Conservation (phyloP, 202 grass and related monocot species). For the Zizania palustris region DNA sequence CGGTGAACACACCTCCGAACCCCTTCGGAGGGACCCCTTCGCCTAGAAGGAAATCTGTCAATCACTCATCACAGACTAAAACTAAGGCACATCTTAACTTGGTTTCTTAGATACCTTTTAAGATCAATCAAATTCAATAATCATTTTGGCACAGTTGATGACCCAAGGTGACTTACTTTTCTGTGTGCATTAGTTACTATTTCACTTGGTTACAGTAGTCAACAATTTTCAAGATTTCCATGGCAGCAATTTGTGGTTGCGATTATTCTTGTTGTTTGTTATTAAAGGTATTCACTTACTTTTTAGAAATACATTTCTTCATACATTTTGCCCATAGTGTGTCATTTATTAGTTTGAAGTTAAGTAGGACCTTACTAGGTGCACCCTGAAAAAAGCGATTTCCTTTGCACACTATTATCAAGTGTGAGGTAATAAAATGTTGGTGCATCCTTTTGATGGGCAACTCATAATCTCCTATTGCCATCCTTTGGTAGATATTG, state of each 20-base stretch:
- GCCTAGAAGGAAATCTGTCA: no score
- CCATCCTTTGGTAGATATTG: no score
- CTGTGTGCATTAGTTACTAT: background rate
- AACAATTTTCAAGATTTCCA: conserved; percentile 34
- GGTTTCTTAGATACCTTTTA: no score
- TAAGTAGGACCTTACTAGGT: background rate
- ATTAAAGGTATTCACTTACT: background rate
- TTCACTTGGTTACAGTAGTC: conserved; percentile 35
- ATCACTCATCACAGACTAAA: no score
- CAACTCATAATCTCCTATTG: background rate
- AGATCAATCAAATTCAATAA: conserved; percentile 85
- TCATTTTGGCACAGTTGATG: conserved; percentile 41
- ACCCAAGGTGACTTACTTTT: conserved; percentile 55
- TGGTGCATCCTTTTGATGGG: background rate
- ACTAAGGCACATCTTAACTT: no score
- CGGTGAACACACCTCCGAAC: no score
- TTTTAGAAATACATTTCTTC: background rate
- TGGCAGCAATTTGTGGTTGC: conserved; percentile 40
- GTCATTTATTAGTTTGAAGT: background rate
- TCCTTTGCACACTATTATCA: background rate
- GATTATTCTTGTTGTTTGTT: no score
- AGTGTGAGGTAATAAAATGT: no score
- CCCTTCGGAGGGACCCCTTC: no score
- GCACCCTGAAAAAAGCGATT: conserved; percentile 8
- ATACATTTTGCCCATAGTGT: background rate